These are phyloP conservation scores for Triticum aestivum DNA, from an alignment of 176 grass and related monocot species.

Conservation along the genomic window IWGSC_CS_RefSeq_v2.1 NC_057805.1:513573921-513574420, in stretches of 20 bases:
- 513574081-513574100: not conserved
- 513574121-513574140: not conserved
- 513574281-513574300: not conserved
- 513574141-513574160: not conserved
- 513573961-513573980: not conserved
- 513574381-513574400: not conserved
- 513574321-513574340: not conserved
- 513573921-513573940: not conserved
- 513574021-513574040: not conserved
- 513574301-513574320: not conserved
- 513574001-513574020: not conserved
- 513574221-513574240: not conserved
- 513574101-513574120: not conserved
- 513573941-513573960: not conserved
- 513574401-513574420: not conserved
- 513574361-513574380: not conserved
- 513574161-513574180: not conserved
- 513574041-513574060: not conserved
- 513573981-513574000: not conserved
- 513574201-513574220: not conserved
- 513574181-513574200: not conserved
- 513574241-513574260: no score
- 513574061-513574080: not conserved
- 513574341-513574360: not conserved
- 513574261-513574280: not conserved